Evolutionary conservation across 2,329 filamentous ascomycete genomes (phyloP), one percentile per base, ranked within the genome.

Genomic region (Neofusicoccum laricinum): DNA sequence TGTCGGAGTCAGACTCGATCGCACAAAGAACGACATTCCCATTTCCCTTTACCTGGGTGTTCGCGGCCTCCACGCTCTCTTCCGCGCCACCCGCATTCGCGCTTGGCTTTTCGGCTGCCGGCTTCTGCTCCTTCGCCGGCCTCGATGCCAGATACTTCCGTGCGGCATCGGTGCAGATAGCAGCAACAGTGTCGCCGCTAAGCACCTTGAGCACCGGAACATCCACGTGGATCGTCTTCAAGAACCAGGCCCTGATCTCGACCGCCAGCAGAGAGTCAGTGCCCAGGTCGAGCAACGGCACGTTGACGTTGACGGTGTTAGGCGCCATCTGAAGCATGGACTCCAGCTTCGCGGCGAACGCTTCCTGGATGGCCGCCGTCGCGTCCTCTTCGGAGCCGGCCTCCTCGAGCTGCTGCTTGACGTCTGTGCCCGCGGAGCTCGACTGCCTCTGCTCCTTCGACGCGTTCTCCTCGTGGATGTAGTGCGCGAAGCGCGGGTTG

Each of bases 161-260:
- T 3, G 51, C 51, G 4, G 40, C 55, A 6, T 59, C 55, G 3
- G 7, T 30, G 10, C 38, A 45, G 15, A 61, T 21, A 5, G 17
- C 57, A 15, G 43, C 45, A 15, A 64, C 25, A 14, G 68, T 64
- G 2, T 32, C 62, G 7, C 77, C 78, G 8, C 77, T 72, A 3
- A 83, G 67, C 41, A 85, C 74, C 64, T 81, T 80, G 2, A 84
- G 71, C 1, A 84, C 77, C 0, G 81, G 79, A 0, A 85, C 75
- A 50, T 84, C 78, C 0, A 79, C 70, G 0, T 78, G 66, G 0
- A 84, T 50, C 41, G 80, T 72, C 61, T 81, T 81, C n/a, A 78
- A 43, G 65, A 84, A 81, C 83, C 83, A 86, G 2, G 78, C 71
- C 0, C 82, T 78, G 2, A 80, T 58, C 21, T 78, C 76, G 1